A percentile compares a stretch with the other conserved stretches of the same genome.
Evolutionary conservation across 2,329 filamentous ascomycete species (phyloP).

Genomic region (Pseudogymnoascus destructans): DNA sequence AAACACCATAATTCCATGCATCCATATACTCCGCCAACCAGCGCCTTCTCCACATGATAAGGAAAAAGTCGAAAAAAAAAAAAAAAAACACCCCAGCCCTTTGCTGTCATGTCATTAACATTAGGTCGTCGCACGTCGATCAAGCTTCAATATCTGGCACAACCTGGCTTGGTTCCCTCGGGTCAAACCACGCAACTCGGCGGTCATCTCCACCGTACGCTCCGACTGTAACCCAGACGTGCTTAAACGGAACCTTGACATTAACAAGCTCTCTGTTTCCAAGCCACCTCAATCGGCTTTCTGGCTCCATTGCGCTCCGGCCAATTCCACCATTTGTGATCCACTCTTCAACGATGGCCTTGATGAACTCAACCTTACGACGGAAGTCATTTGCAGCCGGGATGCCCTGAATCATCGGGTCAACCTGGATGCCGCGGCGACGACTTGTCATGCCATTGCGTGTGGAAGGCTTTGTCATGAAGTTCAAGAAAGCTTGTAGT

Average conservation of each 20-base stretch:
- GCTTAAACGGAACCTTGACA: conserved; percentile 41
- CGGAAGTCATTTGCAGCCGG: conserved; percentile 61
- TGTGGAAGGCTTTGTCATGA: conserved; percentile 34
- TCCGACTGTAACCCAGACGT: conserved; percentile 58
- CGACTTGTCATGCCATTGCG: conserved; percentile 32
- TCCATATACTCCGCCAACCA: conserved; percentile 10
- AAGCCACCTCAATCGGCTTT: conserved; percentile 42
- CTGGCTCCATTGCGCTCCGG: conserved; percentile 43
- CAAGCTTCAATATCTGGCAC: conserved; percentile 22
- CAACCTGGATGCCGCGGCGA: conserved; percentile 34
- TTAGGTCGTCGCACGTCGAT: conserved; percentile 14
- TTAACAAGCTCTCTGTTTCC: conserved; percentile 43
- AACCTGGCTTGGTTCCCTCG: conserved; percentile 21
- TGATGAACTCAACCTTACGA: conserved; percentile 61
- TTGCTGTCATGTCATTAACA: conserved; percentile 9
- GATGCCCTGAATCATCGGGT: conserved; percentile 46
- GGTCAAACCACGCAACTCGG: conserved; percentile 26
- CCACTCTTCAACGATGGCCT: conserved; percentile 58
- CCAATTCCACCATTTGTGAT: conserved; percentile 56
- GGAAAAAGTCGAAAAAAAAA: conserved; percentile 8
- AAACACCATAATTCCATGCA: conserved; percentile 14
- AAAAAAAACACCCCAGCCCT: conserved; percentile 4
- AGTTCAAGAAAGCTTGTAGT: conserved; percentile 61
- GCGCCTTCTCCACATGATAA: conserved; percentile 1
- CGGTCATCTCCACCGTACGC: conserved; percentile 44